Conservation (phyloP, 192 early-diverging fungal genomes). For the Chytriomyces hyalinus region DNA sequence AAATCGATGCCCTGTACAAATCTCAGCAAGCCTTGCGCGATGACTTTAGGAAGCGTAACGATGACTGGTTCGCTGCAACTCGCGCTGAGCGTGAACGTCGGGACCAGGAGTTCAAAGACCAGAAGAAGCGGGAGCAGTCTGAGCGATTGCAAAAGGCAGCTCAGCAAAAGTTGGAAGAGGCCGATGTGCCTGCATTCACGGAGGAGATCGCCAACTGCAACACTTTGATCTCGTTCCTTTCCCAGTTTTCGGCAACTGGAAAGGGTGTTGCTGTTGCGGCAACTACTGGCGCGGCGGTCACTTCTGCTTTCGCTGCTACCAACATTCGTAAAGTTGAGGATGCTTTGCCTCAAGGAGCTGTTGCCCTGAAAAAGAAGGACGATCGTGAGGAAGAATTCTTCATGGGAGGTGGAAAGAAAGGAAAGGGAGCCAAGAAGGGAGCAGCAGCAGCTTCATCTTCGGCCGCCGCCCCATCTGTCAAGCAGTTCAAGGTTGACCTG, state of each 20-base stretch:
- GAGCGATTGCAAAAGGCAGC: constrained; percentile 73
- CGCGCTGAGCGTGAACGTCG: constrained; percentile 70
- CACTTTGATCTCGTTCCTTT: constrained; percentile 77
- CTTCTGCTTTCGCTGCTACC: constrained; percentile 43
- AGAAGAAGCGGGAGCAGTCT: constrained; percentile 68
- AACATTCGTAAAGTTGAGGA: constrained; percentile 63
- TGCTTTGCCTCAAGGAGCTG: constrained; percentile 76
- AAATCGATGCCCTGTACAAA: constrained; percentile 73
- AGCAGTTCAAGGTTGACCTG: constrained; percentile 69
- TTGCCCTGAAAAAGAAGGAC: constrained; percentile 73
- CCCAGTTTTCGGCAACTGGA: constrained; percentile 41
- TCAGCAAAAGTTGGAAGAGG: constrained; percentile 80
- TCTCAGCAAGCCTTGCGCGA: constrained; percentile 70
- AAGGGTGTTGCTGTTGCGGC: constrained; percentile 30
- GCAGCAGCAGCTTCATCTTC: constrained; percentile 51
- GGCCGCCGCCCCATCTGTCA: constrained; percentile 34
- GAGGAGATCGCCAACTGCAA: constrained; percentile 86
- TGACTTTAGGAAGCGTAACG: constrained; percentile 72
- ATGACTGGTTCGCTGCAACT: constrained; percentile 76
- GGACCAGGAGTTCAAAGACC: constrained; percentile 70
- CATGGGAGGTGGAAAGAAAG: constrained; percentile 69
- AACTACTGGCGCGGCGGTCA: constrained; percentile 48
- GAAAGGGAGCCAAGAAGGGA: constrained; percentile 61
- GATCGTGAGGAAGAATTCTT: constrained; percentile 77
- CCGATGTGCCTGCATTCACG: constrained; percentile 84